Percentiles rank a stretch among this genome's conserved stretches.
phyloP scores from a whole-genome alignment of 2,329 filamentous ascomycete genomes.

The Didymella keratinophila region DNA sequence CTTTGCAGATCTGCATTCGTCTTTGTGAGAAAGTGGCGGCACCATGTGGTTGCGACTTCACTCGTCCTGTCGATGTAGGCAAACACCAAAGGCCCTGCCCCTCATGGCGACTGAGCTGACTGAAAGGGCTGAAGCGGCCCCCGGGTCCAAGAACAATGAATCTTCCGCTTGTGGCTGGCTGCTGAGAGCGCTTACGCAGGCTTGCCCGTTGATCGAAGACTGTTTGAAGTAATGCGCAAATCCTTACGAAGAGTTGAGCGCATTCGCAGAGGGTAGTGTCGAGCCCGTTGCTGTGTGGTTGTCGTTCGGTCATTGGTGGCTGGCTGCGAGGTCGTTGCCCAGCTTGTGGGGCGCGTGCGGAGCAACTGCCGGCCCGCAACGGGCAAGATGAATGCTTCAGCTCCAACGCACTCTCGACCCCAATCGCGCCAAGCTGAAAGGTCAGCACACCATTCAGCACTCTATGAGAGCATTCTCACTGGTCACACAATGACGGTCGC shows the following conservation, averaged over 20 bases:
- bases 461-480: background rate
- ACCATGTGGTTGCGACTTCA: background rate
- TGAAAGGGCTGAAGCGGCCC: conserved; percentile 2
- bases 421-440: conserved; percentile 2
- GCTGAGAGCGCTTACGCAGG: background rate
- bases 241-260: background rate
- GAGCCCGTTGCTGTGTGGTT: background rate
- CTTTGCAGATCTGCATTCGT: background rate
- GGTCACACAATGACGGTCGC: background rate
- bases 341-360: background rate
- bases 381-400: conserved; percentile 5
- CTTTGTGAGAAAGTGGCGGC: background rate
- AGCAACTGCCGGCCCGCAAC: background rate
- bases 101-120: conserved; percentile 4
- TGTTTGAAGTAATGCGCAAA: background rate
- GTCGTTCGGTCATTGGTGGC: conserved; percentile 1
- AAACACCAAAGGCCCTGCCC: background rate
- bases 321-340: background rate
- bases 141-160: background rate
- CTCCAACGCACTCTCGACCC: background rate
- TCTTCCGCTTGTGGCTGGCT: conserved; percentile 2
- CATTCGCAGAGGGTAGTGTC: background rate
- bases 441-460: conserved; percentile 3
- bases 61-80: background rate
- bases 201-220: background rate